Evolutionary conservation across 768 basidiomycete species (phyloP).

Genomic region (Mycena leptocephala): DNA sequence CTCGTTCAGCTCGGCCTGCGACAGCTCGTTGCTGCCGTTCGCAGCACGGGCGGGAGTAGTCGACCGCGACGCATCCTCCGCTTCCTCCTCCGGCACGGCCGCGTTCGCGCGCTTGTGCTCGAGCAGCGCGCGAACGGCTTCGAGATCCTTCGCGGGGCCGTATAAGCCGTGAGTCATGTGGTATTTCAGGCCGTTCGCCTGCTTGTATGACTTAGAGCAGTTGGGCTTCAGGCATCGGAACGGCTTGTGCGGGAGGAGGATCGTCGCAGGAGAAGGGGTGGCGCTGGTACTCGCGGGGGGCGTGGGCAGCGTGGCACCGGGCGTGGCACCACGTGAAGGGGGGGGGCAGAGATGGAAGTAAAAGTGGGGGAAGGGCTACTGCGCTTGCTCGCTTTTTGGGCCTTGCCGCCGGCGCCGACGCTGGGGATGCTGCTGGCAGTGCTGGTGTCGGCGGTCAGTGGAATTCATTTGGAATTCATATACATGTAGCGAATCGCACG

Average conservation of each 20-base stretch:
- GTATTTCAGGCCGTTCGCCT: slow-evolving; percentile 96
- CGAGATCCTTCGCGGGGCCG: slow-evolving; percentile 89
- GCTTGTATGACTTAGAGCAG: slow-evolving; percentile 97
- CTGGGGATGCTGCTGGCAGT: no score
- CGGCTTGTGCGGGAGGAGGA: slow-evolving; percentile 73
- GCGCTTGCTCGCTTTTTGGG: slow-evolving; percentile 13
- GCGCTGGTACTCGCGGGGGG: slow-evolving; percentile 15
- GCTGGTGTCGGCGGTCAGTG: no score
- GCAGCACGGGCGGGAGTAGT: background rate
- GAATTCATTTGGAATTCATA: no score
- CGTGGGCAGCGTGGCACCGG: slow-evolving; percentile 37
- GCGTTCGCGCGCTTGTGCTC: slow-evolving; percentile 62
- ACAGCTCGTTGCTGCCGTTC: background rate
- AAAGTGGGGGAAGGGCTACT: background rate
- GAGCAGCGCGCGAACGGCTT: slow-evolving; percentile 82
- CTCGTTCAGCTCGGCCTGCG: slow-evolving; percentile 36
- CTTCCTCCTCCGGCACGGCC: slow-evolving; percentile 7
- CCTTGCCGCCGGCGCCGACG: background rate
- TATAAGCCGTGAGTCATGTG: slow-evolving; percentile 95
- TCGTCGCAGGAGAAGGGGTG: slow-evolving; percentile 9
- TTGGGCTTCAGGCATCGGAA: slow-evolving; percentile 96
- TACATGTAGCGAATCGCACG: no score
- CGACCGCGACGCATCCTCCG: background rate
- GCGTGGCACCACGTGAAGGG: slow-evolving; percentile 40
- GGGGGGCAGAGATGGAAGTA: slow-evolving; percentile 34